Evolutionary conservation across 1,139 yeast genomes (phyloP), one percentile per base, ranked within the genome.

Genomic region (Meyerozyma elateridarum): DNA sequence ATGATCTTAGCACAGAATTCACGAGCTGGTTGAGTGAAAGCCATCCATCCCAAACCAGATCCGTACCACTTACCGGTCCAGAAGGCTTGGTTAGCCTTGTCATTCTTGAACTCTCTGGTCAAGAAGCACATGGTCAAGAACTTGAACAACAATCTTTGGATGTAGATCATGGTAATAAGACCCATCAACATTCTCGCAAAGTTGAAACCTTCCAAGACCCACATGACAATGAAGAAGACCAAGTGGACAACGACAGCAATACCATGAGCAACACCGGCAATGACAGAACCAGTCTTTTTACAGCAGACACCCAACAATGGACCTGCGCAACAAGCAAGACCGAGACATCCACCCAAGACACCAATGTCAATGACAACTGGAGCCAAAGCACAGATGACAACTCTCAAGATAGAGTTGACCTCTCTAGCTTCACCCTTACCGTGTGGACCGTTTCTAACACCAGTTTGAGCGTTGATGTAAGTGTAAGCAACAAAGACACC

Each of bases 21-120:
- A 73, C 99, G 85, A 32, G 85, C 59, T 44, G 99, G 98, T 69
- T 91, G 98, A 22, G 97, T 84, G 72, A 85, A 76, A 14, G 97
- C 96, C 79, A 85, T 81, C 79, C 85, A 82, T 42, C 98, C 98
- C 67, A 91, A 69, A 54, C 95, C 94, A 42, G 87, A 71, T 42
- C 94, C 89, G 63, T 89, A 87, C 99, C 99, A 91, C 64, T 89
- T 89, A 74, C 99, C 99, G 41, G 95, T 84, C 99, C 99, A 91
- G 91, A 94, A 91, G 18, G 98, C 97, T 50, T 95, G 82, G 68
- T 91, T 91, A 28, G 98, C 75, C 58, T 84, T 89, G 63, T 93
- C 98, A 52, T 87, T 89, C 79, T 89, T 91, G 72, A 88, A 89
- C 67, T 91, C 99, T 71, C 99, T 82, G 33, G 98, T 89, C 58